Conservation (phyloP, 1,284 basidiomycete species). For the Xerocomus minutiporus region DNA sequence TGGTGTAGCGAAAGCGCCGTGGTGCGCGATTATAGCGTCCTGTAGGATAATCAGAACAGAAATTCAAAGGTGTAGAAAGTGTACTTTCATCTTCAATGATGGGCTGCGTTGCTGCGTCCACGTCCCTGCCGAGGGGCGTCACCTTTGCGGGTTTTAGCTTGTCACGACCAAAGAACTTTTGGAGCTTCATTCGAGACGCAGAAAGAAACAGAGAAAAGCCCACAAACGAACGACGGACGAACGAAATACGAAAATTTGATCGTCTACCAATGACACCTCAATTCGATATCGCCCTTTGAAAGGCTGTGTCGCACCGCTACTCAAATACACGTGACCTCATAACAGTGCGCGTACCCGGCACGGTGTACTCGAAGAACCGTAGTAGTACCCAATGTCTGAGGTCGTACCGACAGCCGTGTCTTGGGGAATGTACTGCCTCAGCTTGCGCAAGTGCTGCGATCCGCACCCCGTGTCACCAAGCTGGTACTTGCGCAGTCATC, state of each 20-base stretch:
- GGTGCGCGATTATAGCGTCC: constrained; percentile 26
- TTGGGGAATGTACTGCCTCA: constrained; percentile 21
- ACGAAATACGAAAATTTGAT: not conserved
- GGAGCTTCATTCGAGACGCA: constrained; percentile 36
- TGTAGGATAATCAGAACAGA: constrained; percentile 4
- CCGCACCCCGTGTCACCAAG: constrained; percentile 42
- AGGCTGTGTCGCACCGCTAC: constrained; percentile 30
- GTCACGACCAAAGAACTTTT: constrained; percentile 48
- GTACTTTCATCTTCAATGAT: constrained; percentile 28
- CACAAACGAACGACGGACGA: not conserved
- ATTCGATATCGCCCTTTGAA: constrained; percentile 16
- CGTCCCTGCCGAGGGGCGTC: constrained; percentile 28
- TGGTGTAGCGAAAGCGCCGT: constrained; percentile 12
- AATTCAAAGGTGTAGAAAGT: not conserved
- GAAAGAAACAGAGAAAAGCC: not conserved
- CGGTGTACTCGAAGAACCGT: constrained; percentile 50
- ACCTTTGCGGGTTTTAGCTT: constrained; percentile 39
- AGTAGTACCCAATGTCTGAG: constrained; percentile 24
- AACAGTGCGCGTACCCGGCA: constrained; percentile 42
- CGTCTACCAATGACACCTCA: not conserved
- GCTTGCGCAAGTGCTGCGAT: constrained; percentile 39
- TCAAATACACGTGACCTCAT: constrained; percentile 17
- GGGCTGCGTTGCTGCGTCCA: constrained; percentile 30
- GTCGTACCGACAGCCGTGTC: constrained; percentile 46
- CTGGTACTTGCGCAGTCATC: not conserved